Percentiles rank a stretch among this genome's conserved stretches.
These are phyloP conservation scores for Neospermospora avenae DNA, from an alignment of 2,329 filamentous ascomycete genomes.

Conservation along the genomic window DNA sequence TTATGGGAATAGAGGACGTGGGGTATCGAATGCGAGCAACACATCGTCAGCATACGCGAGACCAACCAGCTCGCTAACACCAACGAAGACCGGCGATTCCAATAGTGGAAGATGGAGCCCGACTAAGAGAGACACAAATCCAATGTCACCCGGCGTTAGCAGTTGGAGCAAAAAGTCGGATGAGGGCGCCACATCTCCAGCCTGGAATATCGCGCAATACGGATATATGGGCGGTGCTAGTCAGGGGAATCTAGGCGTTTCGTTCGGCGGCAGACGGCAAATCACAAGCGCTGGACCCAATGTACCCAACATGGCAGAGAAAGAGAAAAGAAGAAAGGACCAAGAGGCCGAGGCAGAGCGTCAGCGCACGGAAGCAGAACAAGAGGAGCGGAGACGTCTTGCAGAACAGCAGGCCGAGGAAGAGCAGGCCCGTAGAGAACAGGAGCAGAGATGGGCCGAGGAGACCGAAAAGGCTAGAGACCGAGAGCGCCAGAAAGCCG, in stretches of 20 bases:
- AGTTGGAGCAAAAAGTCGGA: constrained; percentile 89
- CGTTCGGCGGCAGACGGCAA: constrained; percentile 87
- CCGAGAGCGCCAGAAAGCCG: constrained; percentile 55
- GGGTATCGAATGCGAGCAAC: constrained; percentile 56
- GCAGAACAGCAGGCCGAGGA: constrained; percentile 56
- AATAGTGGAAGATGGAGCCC: constrained; percentile 60
- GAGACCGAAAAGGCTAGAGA: constrained; percentile 59
- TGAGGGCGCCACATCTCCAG: constrained; percentile 76
- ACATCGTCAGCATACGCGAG: constrained; percentile 49
- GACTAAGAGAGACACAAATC: constrained; percentile 54
- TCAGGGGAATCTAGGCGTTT: constrained; percentile 90
- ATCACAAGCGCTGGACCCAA: constrained; percentile 80
- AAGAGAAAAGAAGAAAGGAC: constrained; percentile 65
- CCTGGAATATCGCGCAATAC: constrained; percentile 98
- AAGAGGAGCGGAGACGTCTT: constrained; percentile 46
- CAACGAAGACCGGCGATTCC: constrained; percentile 34
- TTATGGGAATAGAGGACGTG: constrained; percentile 43
- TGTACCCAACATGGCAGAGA: constrained; percentile 80
- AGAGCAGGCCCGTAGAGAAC: constrained; percentile 56
- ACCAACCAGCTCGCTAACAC: constrained; percentile 37
- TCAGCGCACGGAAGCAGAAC: constrained; percentile 51
- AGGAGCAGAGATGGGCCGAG: constrained; percentile 65
- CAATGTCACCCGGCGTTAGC: constrained; percentile 61
- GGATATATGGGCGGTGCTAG: constrained; percentile 97
- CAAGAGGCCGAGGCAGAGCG: constrained; percentile 58